Evolutionary conservation across 306 rosid species (phyloP), one percentile per base, ranked within the genome.

Genomic region (Comarum palustre): DNA sequence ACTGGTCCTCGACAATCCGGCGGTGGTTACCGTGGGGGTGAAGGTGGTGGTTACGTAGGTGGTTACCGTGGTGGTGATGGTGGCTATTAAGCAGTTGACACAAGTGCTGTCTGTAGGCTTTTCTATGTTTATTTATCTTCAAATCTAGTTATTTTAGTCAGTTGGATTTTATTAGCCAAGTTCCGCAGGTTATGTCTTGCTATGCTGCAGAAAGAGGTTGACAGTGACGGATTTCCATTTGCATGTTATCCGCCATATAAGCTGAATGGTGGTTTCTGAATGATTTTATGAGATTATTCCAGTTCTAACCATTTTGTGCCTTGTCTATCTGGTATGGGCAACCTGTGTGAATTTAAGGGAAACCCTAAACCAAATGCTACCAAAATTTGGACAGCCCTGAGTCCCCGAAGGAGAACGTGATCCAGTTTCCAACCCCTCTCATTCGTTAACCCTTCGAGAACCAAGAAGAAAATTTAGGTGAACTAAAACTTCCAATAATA

Each of bases 21-120:
- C 4, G 62, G 62, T 24, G 64, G 64, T 9, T 68, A 25, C 24
- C 11, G 39, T 31, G 73, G 73, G 17, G 72, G 57, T 48, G 6
- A 16, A 5, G n/a, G 57, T 19, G 17, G 73, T 54, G 86, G 83
- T 8, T 84, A 78, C 0, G 42, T 10, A 39, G 74, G 81, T 15
- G 72, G 71, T 11, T 65, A 60, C 6, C 62, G 85, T 10, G 75
- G 84, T 14, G 81, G 75, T 68, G 77, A 84, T 0, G 82, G 64
- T n/a, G 48, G 74, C 24, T 52, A n/a, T 14, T 70, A 52, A 54
- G 5, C 48, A 12, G 74, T 69, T 50, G 74, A 24, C 20, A 24
- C 36, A n/a, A 19, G 39, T 4, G 24, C 65, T 16, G 74, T 51
- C 36, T 5, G 36, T 59, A 20, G 3, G 62, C 61, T 58, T 55